Conservation (phyloP, 352 stramenopile species). For the Phytophthora constricta region DNA sequence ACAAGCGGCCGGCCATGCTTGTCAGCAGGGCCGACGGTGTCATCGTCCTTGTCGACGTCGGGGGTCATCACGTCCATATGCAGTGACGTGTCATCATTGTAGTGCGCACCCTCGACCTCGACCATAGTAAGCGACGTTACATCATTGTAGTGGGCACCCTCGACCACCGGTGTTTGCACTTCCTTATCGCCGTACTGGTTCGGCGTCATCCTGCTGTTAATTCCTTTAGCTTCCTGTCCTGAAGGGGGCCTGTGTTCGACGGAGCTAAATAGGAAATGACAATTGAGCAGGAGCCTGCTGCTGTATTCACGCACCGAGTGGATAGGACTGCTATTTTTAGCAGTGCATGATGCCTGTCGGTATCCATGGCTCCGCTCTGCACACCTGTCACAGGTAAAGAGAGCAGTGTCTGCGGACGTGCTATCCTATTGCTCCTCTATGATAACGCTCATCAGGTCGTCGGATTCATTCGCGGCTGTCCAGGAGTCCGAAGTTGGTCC, state of each 20-base stretch:
- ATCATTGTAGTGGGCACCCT: constrained; percentile 12
- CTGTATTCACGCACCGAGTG: too few species aligned
- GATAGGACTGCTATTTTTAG: background rate
- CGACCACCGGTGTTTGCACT: constrained; percentile 16
- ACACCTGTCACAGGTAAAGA: constrained; percentile 7
- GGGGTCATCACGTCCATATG: constrained; percentile 23
- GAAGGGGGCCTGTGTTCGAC: background rate
- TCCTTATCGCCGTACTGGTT: constrained; percentile 39
- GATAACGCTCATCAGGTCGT: too few species aligned
- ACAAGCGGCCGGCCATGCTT: constrained; percentile 32
- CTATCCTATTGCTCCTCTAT: too few species aligned
- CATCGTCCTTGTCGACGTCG: constrained; percentile 27
- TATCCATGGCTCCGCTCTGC: constrained; percentile 4
- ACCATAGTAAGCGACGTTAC: background rate
- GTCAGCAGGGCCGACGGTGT: constrained; percentile 20
- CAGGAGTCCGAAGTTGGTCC: too few species aligned
- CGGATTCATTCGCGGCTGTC: background rate
- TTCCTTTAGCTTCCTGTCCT: constrained; percentile 19
- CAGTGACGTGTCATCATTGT: constrained; percentile 23
- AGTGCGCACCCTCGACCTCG: constrained; percentile 24
- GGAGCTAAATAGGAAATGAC: background rate
- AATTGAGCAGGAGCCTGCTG: too few species aligned
- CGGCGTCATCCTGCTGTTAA: constrained; percentile 6
- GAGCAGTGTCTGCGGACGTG: too few species aligned
- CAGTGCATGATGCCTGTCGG: background rate